Percentiles rank a stretch among this genome's conserved stretches.
phyloP scores from a whole-genome alignment of 2,329 filamentous ascomycete genomes.

The Boeremia lycopersici region DNA sequence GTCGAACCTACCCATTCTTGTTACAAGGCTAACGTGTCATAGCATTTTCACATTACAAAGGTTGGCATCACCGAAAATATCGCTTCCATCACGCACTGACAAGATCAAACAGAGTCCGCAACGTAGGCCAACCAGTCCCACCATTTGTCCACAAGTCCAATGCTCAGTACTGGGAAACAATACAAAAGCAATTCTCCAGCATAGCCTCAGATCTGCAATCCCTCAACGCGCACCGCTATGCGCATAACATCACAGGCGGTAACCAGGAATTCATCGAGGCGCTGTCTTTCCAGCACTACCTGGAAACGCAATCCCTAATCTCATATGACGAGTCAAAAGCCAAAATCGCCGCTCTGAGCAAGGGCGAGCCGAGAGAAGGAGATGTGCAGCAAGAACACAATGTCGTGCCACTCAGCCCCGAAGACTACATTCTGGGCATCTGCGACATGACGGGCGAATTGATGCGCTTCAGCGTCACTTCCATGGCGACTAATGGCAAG shows the following conservation, averaged over 20 bases:
- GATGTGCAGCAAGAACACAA: neutral
- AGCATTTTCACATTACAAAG: slow-evolving; percentile 87
- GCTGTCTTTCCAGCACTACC: slow-evolving; percentile 85
- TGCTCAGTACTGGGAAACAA: slow-evolving; percentile 70
- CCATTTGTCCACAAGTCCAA: slow-evolving; percentile 73
- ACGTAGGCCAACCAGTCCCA: slow-evolving; percentile 66
- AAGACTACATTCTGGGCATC: slow-evolving; percentile 88
- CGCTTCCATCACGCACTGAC: slow-evolving; percentile 1
- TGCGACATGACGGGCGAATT: slow-evolving; percentile 95
- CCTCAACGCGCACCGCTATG: slow-evolving; percentile 83
- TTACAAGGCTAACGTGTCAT: slow-evolving; percentile 18
- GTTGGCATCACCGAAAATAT: slow-evolving; percentile 49
- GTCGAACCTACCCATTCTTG: too few species aligned
- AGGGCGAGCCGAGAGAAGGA: neutral
- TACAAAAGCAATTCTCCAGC: slow-evolving; percentile 69
- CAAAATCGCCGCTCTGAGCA: slow-evolving; percentile 45
- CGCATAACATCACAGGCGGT: slow-evolving; percentile 74
- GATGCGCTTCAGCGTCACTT: slow-evolving; percentile 94
- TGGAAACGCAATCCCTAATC: slow-evolving; percentile 77
- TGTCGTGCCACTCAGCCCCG: slow-evolving; percentile 69
- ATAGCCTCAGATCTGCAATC: slow-evolving; percentile 76
- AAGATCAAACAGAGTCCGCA: slow-evolving; percentile 63
- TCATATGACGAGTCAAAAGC: slow-evolving; percentile 64
- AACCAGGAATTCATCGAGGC: slow-evolving; percentile 96
- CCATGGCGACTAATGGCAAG: slow-evolving; percentile 75